Evolutionary conservation across 176 grass and related monocot genomes (phyloP).

Genomic region (Pontederia crassipes): DNA sequence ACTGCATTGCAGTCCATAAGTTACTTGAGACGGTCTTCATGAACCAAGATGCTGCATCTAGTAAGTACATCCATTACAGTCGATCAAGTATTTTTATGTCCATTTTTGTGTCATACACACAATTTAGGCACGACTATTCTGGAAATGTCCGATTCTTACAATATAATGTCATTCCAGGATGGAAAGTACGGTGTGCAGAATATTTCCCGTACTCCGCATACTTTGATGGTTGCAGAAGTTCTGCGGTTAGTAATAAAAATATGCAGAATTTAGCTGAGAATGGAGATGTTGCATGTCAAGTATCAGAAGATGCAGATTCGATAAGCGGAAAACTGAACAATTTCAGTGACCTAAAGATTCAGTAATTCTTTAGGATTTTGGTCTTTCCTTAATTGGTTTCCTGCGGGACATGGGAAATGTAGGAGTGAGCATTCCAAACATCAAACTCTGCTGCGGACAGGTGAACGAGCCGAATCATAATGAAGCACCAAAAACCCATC

Average conservation of each 20-base stretch:
- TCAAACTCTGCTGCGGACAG: neutral
- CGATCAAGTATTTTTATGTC: neutral
- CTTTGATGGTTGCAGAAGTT: constrained; percentile 61
- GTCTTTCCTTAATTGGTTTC: constrained; percentile 12
- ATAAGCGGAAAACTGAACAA: constrained; percentile 46
- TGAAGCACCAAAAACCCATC: neutral
- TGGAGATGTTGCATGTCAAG: constrained; percentile 39
- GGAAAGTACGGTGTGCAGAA: constrained; percentile 64
- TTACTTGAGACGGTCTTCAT: constrained; percentile 53
- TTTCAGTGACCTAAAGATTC: constrained; percentile 46
- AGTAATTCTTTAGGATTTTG: constrained; percentile 17
- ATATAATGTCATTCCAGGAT: constrained; percentile 33
- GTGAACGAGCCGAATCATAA: neutral
- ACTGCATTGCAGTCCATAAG: constrained; percentile 87
- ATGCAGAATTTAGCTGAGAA: constrained; percentile 60
- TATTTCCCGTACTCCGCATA: constrained; percentile 86
- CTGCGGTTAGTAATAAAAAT: constrained; percentile 22
- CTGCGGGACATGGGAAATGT: constrained; percentile 19
- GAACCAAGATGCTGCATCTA: constrained; percentile 48
- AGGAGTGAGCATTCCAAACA: neutral
- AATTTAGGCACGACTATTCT: no score
- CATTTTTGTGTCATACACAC: no score
- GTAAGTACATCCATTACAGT: constrained; percentile 40
- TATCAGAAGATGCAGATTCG: constrained; percentile 21
- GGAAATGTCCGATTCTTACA: neutral